These are phyloP conservation scores for Medicago truncatula DNA, from an alignment of 306 rosid species.

Conservation along the genomic window MtrunA17r5.0-ANR NC_053043.1:230501-231000, in stretches of 20 bases:
- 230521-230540: constrained; percentile 3
- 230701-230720: constrained; percentile 68
- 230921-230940: constrained; percentile 89
- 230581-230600: not conserved
- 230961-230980: constrained; percentile 76
- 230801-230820: constrained; percentile 95
- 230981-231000: constrained; percentile 81
- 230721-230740: constrained; percentile 92
- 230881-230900: constrained; percentile 18
- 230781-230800: constrained; percentile 92
- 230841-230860: constrained; percentile 40
- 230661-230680: not conserved
- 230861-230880: constrained; percentile 37
- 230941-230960: constrained; percentile 84
- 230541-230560: constrained; percentile 20
- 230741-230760: constrained; percentile 92
- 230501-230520: not conserved
- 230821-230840: constrained; percentile 81
- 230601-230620: not conserved
- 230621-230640: not conserved
- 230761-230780: constrained; percentile 94
- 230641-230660: not conserved
- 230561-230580: not conserved
- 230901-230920: constrained; percentile 59
- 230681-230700: constrained; percentile 15